A percentile compares a stretch with the other conserved stretches of the same genome.
Evolutionary conservation across 2,329 filamentous ascomycete genomes (phyloP).

Genomic region (Cercospora beticola): DNA sequence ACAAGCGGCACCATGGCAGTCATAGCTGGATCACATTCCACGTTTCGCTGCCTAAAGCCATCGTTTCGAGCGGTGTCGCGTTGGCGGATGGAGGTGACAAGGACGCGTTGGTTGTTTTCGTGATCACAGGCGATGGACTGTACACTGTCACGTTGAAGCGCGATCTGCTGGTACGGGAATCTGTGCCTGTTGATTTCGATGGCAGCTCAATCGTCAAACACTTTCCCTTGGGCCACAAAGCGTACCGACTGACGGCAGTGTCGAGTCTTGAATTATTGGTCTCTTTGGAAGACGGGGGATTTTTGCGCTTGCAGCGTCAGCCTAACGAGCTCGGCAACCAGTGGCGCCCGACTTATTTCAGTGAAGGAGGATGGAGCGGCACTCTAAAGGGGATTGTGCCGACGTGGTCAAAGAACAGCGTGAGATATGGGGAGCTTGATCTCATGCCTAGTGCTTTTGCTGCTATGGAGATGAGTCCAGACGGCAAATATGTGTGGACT

Average conservation of each 20-base stretch:
- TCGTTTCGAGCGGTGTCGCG: constrained; percentile 75
- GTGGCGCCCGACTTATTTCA: constrained; percentile 74
- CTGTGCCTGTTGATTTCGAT: constrained; percentile 63
- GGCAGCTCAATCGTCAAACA: constrained; percentile 75
- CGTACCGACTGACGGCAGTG: constrained; percentile 77
- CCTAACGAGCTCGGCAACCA: constrained; percentile 52
- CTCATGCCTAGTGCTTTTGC: constrained; percentile 68
- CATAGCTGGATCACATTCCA: constrained; percentile 65
- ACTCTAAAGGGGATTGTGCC: constrained; percentile 62
- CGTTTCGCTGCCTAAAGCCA: constrained; percentile 76
- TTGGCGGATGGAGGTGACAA: constrained; percentile 77
- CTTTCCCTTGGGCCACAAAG: constrained; percentile 72
- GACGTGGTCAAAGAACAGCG: constrained; percentile 63
- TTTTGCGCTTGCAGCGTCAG: constrained; percentile 68
- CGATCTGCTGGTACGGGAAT: constrained; percentile 70
- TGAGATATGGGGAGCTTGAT: constrained; percentile 63
- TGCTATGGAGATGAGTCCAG: constrained; percentile 53
- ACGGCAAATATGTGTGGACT: constrained; percentile 64
- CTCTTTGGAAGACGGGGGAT: constrained; percentile 74
- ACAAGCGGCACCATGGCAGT: constrained; percentile 36
- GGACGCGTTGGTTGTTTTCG: constrained; percentile 75
- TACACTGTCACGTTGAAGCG: constrained; percentile 81
- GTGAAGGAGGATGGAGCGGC: constrained; percentile 65
- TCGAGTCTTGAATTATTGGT: constrained; percentile 73
- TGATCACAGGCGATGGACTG: constrained; percentile 72